Evolutionary conservation across 2,329 filamentous ascomycete genomes (phyloP), one percentile per base, ranked within the genome.

Genomic region (Scytalidium lignicola): DNA sequence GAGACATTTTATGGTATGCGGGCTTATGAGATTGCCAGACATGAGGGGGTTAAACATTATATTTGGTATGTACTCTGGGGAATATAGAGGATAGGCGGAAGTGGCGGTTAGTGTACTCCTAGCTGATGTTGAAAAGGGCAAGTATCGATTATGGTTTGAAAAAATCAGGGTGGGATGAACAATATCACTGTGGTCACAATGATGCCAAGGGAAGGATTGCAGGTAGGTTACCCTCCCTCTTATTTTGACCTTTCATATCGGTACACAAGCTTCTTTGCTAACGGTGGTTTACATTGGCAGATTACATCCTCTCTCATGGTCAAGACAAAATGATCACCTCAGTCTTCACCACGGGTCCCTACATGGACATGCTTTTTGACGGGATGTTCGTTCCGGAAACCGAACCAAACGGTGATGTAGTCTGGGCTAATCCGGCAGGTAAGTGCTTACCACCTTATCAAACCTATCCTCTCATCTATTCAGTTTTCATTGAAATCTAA

Each of bases 21-120:
- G 15, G 51, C 52, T 7, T 60, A 60, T n/a, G 57, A 60, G 44
- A 53, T 58, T 43, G 56, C 57, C 3, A 46, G 53, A 9, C 19
- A 43, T n/a, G 50, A 53, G 28, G 43, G 53, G 13, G 50, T 60
- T 13, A 40, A 53, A 39, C 56, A 58, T 39, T 60, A 52, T 23
- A 50, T 60, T 17, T 60, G 51, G 48, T 26, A 26, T 26, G 23
- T 26, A 10, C 10, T 10, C 10, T 10, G 10, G 10, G 6, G 23
- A 26, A 26, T 6, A 26, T 26, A 26, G 5, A 26, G 23, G 10
- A 5, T 26, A 10, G 10, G 23, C 10, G 23, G 23, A n/a, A 10
- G 23, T 26, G 23, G 23, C 10, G 5, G 5, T 10, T 26, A 26
- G 5, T 26, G 23, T 5, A 26, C 10, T 26, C 10, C 23, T 26